Conservation (phyloP, 1,284 basidiomycete species). For the Pseudozyma flocculosa region DNA sequence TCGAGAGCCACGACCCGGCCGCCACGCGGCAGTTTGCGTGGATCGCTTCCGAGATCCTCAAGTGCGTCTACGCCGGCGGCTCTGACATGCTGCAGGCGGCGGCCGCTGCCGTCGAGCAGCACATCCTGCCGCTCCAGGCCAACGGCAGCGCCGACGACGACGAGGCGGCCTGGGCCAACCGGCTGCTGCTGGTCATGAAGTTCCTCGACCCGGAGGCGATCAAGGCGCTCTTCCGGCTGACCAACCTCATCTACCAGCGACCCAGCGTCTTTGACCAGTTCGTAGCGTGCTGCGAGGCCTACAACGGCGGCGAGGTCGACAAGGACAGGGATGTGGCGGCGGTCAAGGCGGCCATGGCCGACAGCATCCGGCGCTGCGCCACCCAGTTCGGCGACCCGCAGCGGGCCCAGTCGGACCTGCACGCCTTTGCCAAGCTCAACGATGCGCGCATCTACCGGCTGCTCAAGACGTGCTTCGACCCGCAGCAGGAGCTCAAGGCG, state of each 20-base stretch:
- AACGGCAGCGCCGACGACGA: too few relatives aligned
- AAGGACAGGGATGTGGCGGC: constrained; percentile 66
- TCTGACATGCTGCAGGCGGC: constrained; percentile 64
- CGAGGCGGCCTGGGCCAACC: constrained; percentile 81
- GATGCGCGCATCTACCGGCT: constrained; percentile 83
- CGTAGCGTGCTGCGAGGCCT: constrained; percentile 44
- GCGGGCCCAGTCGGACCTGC: constrained; percentile 76
- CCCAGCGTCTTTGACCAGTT: constrained; percentile 32
- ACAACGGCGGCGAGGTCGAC: constrained; percentile 71
- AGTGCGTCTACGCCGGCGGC: constrained; percentile 53
- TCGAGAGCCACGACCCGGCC: constrained; percentile 77
- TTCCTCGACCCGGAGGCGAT: constrained; percentile 65
- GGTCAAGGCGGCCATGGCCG: constrained; percentile 41
- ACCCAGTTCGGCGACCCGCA: constrained; percentile 63
- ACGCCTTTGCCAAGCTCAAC: constrained; percentile 80
- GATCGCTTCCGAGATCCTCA: constrained; percentile 80
- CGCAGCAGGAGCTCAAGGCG: constrained; percentile 76
- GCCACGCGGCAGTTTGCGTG: constrained; percentile 83
- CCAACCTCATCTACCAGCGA: constrained; percentile 54
- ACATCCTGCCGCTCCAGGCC: constrained; percentile 82
- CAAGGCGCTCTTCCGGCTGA: constrained; percentile 67
- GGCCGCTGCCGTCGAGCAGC: constrained; percentile 65
- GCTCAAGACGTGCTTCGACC: constrained; percentile 76
- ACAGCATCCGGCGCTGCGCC: constrained; percentile 21
- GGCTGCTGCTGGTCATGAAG: constrained; percentile 73